Evolutionary conservation across 2,329 filamentous ascomycete species (phyloP).

Genomic region (Furcasterigmium sp.): DNA sequence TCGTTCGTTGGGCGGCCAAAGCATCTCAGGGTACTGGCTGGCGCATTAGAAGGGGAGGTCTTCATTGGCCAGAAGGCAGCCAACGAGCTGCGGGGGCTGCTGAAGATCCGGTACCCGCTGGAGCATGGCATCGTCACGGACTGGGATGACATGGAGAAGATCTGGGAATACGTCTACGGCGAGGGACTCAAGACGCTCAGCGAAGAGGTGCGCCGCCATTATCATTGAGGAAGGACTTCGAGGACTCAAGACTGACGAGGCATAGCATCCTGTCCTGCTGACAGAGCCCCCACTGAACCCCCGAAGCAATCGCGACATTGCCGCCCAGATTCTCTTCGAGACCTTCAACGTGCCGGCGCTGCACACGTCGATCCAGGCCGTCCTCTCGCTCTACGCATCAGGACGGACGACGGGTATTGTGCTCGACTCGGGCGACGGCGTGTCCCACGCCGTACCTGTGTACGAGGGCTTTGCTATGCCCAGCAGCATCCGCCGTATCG

Average conservation of each 20-base stretch:
- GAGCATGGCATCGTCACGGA: conserved; percentile 98
- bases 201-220: conserved; percentile 64
- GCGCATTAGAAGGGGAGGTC: conserved; percentile 90
- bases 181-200: conserved; percentile 94
- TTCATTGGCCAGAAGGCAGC: conserved; percentile 91
- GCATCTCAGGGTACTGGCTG: conserved; percentile 90
- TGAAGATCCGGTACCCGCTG: conserved; percentile 93
- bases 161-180: conserved; percentile 97
- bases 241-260: conserved; percentile 10
- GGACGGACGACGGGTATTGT: conserved; percentile 95
- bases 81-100: conserved; percentile 80
- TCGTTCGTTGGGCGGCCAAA: conserved; percentile 96
- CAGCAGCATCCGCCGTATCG: conserved; percentile 90
- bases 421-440: conserved; percentile 89
- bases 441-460: conserved; percentile 94
- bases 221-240: not conserved
- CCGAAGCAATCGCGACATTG: conserved; percentile 89
- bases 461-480: conserved; percentile 98
- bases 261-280: conserved; percentile 84
- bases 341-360: conserved; percentile 97
- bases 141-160: conserved; percentile 99
- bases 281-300: conserved; percentile 96
- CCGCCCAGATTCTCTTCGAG: conserved; percentile 96
- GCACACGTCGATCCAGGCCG: conserved; percentile 95
- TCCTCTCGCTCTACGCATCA: conserved; percentile 91